Percentiles rank a stretch among this genome's conserved stretches.
Evolutionary conservation across 2,329 filamentous ascomycete species (phyloP).

Genomic region (Aspergillus phoenicis): DNA sequence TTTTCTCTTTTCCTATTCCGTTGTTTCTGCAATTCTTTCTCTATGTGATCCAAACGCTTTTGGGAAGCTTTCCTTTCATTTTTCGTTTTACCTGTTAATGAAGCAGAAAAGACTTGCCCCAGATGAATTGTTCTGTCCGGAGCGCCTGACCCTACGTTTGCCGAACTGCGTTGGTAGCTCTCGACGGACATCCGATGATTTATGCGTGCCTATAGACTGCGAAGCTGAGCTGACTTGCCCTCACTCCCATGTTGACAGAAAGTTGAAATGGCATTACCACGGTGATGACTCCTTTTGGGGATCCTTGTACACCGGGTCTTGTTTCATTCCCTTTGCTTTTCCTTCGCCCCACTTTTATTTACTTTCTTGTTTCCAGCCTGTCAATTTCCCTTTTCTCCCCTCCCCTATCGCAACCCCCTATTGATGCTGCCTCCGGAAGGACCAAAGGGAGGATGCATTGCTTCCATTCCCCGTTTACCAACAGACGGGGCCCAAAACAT

Average conservation of each 20-base stretch:
- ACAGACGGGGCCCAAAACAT: constrained; percentile 2
- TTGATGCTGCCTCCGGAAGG: constrained; percentile 8
- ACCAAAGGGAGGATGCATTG: constrained; percentile 8
- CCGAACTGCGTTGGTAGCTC: background rate
- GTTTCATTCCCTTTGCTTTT: constrained; percentile 1
- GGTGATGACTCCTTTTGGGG: background rate
- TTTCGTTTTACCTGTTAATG: background rate
- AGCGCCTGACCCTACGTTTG: background rate
- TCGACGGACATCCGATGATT: background rate
- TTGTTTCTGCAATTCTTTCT: background rate
- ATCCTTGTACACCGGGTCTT: background rate
- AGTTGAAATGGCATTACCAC: constrained; percentile 6
- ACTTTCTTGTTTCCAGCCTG: background rate
- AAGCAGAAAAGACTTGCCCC: background rate
- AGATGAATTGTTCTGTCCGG: background rate
- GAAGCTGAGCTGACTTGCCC: background rate
- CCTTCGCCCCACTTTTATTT: background rate
- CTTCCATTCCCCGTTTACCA: background rate
- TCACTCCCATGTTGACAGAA: background rate
- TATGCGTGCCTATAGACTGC: constrained; percentile 5
- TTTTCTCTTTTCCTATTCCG: constrained; percentile 6
- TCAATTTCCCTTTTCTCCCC: background rate
- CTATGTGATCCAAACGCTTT: too few relatives aligned
- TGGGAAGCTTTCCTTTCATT: background rate
- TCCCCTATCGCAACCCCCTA: background rate